Percentiles rank a stretch among this genome's conserved stretches.
Evolutionary conservation across 768 basidiomycete genomes (phyloP).

Genomic region (Pholiota conissans): DNA sequence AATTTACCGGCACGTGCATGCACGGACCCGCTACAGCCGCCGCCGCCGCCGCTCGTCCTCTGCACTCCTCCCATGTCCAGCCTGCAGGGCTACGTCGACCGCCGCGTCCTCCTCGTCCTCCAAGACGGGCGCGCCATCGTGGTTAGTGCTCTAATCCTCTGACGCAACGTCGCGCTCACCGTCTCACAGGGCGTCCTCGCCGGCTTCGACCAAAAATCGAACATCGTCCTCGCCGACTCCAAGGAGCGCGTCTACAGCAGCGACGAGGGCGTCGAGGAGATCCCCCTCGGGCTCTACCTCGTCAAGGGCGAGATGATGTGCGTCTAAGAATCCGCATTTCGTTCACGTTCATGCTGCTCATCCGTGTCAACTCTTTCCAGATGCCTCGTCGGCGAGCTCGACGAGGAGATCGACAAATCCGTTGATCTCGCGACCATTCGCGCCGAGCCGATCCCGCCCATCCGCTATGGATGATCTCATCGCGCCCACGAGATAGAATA

Average conservation of each 20-base stretch:
- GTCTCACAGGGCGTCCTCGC: slow-evolving; percentile 78
- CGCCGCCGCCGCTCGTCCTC: slow-evolving; percentile 1
- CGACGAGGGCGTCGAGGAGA: slow-evolving; percentile 93
- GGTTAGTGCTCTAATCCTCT: slow-evolving; percentile 48
- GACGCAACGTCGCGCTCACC: not conserved
- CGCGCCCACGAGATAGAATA: not conserved
- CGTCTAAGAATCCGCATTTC: slow-evolving; percentile 34
- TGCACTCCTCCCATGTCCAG: slow-evolving; percentile 63
- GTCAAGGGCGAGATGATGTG: slow-evolving; percentile 99
- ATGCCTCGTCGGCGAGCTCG: slow-evolving; percentile 82
- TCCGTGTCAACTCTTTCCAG: slow-evolving; percentile 27
- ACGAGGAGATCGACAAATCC: slow-evolving; percentile 76
- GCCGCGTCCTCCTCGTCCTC: slow-evolving; percentile 89
- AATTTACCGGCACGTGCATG: slow-evolving; percentile 7
- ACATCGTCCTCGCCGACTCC: slow-evolving; percentile 91
- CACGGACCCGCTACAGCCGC: slow-evolving; percentile 13
- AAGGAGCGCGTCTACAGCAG: slow-evolving; percentile 91
- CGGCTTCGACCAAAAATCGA: slow-evolving; percentile 94
- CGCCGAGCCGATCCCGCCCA: slow-evolving; percentile 85
- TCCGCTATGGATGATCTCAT: slow-evolving; percentile 58
- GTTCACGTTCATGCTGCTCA: slow-evolving; percentile 7
- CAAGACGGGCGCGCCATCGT: slow-evolving; percentile 96
- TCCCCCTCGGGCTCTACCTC: slow-evolving; percentile 91
- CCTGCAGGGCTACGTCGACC: slow-evolving; percentile 91
- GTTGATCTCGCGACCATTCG: slow-evolving; percentile 76